phyloP scores from a whole-genome alignment of 805 yeast genomes.

The Nakazawaea ambrosiae region DNA sequence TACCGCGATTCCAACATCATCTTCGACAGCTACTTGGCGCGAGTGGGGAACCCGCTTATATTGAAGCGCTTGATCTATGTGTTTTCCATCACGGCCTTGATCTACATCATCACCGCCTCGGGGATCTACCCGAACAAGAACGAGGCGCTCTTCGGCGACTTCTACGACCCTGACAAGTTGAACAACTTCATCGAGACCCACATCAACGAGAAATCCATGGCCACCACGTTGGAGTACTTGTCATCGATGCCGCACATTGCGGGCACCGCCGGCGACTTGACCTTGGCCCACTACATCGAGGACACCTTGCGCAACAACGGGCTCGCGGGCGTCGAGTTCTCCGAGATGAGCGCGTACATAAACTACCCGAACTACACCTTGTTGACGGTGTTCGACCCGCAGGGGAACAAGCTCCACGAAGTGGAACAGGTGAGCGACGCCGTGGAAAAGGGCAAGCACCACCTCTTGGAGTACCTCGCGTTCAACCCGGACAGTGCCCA shows the following conservation, averaged over 20 bases:
- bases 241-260: slow-evolving; percentile 81
- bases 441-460: neutral
- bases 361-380: slow-evolving; percentile 53
- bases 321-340: slow-evolving; percentile 41
- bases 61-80: slow-evolving; percentile 74
- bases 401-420: slow-evolving; percentile 15
- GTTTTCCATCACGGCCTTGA: slow-evolving; percentile 47
- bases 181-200: slow-evolving; percentile 40
- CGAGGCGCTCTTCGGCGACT: slow-evolving; percentile 42
- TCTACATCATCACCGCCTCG: slow-evolving; percentile 52
- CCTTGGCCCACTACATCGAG: slow-evolving; percentile 61
- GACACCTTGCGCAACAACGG: slow-evolving; percentile 54
- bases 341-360: slow-evolving; percentile 45
- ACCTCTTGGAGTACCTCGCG: slow-evolving; percentile 32
- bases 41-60: slow-evolving; percentile 81
- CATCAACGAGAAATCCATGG: slow-evolving; percentile 50
- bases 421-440: slow-evolving; percentile 13
- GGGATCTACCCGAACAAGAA: slow-evolving; percentile 42
- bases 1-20: slow-evolving; percentile 32
- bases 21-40: slow-evolving; percentile 51
- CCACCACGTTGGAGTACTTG: slow-evolving; percentile 61
- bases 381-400: slow-evolving; percentile 17
- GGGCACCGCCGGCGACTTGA: slow-evolving; percentile 81
- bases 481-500: slow-evolving; percentile 64
- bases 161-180: slow-evolving; percentile 53